Evolutionary conservation across 1,284 basidiomycete genomes (phyloP).

Genomic region (Cryptococcus neoformans): DNA sequence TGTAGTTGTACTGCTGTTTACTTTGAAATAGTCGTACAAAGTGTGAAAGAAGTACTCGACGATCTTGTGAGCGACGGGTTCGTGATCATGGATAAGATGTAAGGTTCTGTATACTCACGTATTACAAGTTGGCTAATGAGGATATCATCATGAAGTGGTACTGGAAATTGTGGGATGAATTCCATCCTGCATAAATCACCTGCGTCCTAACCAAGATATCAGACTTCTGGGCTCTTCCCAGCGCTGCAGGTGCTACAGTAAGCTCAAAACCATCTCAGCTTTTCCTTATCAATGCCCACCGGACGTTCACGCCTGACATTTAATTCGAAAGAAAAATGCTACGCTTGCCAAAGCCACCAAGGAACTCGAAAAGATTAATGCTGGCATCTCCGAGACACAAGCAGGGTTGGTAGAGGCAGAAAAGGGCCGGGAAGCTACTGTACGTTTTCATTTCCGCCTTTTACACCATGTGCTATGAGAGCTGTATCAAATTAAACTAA

Average conservation of each 20-base stretch:
- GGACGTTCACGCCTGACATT: not conserved
- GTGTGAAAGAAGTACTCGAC: constrained; percentile 82
- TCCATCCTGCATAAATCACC: too few species aligned
- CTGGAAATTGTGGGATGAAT: constrained; percentile 69
- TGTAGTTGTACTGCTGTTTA: not conserved
- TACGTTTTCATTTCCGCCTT: constrained; percentile 30
- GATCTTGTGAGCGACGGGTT: constrained; percentile 77
- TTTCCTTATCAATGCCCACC: not conserved
- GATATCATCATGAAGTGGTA: constrained; percentile 52
- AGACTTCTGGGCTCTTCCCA: constrained; percentile 94
- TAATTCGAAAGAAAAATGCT: constrained; percentile 47
- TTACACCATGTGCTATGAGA: not conserved
- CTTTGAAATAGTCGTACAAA: constrained; percentile 66
- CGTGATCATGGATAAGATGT: constrained; percentile 79
- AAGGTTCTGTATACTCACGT: not conserved
- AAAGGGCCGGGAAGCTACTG: constrained; percentile 62
- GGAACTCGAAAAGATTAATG: constrained; percentile 52
- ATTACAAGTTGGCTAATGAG: not conserved
- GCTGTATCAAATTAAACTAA: not conserved
- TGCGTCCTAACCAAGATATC: not conserved
- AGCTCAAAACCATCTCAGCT: constrained; percentile 17
- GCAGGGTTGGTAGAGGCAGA: constrained; percentile 56
- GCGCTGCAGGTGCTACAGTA: constrained; percentile 73
- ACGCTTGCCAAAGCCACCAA: constrained; percentile 59
- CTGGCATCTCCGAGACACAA: constrained; percentile 36